Percentiles rank a stretch among this genome's conserved stretches.
phyloP scores from a whole-genome alignment of 1,284 basidiomycete genomes.

The Melampsora larici-populina region DNA sequence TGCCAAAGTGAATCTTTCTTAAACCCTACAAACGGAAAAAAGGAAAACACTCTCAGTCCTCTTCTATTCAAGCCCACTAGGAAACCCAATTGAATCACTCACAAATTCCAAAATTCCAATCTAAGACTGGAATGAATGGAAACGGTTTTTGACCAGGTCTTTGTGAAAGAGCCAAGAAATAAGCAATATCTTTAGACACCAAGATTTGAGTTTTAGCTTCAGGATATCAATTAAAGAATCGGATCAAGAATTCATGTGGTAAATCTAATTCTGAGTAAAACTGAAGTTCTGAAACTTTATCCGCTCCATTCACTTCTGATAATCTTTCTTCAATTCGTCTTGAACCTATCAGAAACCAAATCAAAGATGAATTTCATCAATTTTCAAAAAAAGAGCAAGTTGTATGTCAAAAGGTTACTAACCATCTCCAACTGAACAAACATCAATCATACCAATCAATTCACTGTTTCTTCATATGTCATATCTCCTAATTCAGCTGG shows the following conservation, averaged over 20 bases:
- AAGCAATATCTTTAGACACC: constrained; percentile 87
- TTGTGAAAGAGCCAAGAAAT: constrained; percentile 90
- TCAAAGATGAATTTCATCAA: too few species aligned
- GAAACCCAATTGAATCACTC: not conserved
- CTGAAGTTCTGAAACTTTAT: constrained; percentile 83
- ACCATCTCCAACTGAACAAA: constrained; percentile 82
- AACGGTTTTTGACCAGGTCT: constrained; percentile 96
- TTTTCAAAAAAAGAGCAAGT: too few species aligned
- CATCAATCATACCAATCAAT: constrained; percentile 88
- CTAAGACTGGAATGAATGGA: constrained; percentile 96
- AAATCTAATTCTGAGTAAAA: constrained; percentile 80
- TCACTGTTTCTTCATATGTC: constrained; percentile 95
- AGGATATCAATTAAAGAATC: constrained; percentile 79
- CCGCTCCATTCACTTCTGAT: constrained; percentile 77
- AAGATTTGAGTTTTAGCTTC: constrained; percentile 79
- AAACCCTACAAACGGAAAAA: constrained; percentile 45
- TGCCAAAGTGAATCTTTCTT: constrained; percentile 91
- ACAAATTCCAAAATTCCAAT: constrained; percentile 90
- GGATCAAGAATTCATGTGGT: constrained; percentile 70
- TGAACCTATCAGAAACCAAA: constrained; percentile 20
- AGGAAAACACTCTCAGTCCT: not conserved
- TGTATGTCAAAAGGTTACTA: too few species aligned
- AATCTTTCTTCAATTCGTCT: constrained; percentile 82
- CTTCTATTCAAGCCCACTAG: too few species aligned
- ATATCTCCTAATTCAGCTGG: constrained; percentile 82